Conservation (phyloP, 805 yeast genomes). For the Brettanomyces custersianus region DNA sequence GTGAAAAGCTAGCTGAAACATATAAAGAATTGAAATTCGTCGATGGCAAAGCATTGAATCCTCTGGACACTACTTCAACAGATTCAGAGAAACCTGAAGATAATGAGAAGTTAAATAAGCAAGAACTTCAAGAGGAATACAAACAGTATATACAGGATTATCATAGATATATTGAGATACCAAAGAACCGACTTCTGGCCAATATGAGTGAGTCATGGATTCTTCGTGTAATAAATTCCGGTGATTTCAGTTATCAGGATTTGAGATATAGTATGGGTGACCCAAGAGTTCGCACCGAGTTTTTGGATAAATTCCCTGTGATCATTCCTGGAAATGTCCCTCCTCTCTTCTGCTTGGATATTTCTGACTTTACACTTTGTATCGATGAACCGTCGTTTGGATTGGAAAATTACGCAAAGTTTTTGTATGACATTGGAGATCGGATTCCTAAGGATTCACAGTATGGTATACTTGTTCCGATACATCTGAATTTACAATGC, state of each 20-base stretch:
- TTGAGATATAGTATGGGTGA: constrained; percentile 12
- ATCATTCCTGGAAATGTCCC: constrained; percentile 30
- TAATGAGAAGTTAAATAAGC: not conserved
- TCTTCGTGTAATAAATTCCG: constrained; percentile 12
- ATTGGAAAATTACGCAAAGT: constrained; percentile 35
- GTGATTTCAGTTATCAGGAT: not conserved
- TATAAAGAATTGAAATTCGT: constrained; percentile 10
- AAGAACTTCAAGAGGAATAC: constrained; percentile 18
- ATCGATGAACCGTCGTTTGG: constrained; percentile 47
- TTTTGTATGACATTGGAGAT: constrained; percentile 32
- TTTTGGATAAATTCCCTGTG: constrained; percentile 21
- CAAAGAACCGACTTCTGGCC: constrained; percentile 18
- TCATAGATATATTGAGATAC: constrained; percentile 16
- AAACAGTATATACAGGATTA: constrained; percentile 13
- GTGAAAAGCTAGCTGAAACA: constrained; percentile 25
- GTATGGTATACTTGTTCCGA: constrained; percentile 48
- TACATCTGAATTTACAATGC: constrained; percentile 36
- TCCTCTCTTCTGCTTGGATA: constrained; percentile 41
- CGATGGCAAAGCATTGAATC: not conserved
- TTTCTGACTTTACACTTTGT: constrained; percentile 40
- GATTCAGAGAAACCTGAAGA: not conserved
- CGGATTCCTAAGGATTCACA: constrained; percentile 43
- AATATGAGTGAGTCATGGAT: constrained; percentile 27
- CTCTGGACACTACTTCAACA: no score
- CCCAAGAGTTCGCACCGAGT: constrained; percentile 18